These are phyloP conservation scores for Lizonia empirigonia DNA, from an alignment of 2,329 filamentous ascomycete species.

Conservation along the genomic window DNA sequence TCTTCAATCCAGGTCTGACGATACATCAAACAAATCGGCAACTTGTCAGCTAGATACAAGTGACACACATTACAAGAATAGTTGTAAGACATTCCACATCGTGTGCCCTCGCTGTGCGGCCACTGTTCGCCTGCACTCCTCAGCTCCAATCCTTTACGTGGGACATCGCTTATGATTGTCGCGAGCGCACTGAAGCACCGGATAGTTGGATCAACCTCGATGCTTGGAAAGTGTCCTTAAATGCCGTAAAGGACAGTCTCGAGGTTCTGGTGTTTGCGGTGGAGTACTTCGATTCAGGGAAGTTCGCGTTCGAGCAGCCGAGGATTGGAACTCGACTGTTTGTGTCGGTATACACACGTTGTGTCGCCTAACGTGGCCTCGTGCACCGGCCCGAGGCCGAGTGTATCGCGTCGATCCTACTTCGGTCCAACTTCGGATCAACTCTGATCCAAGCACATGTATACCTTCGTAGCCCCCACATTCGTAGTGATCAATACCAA, in stretches of 20 bases:
- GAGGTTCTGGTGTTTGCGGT: constrained; percentile 27
- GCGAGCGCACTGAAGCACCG: constrained; percentile 4
- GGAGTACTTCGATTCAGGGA: constrained; percentile 28
- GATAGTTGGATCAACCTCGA: constrained; percentile 22
- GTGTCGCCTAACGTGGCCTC: no score
- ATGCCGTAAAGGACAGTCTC: constrained; percentile 16
- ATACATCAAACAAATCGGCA: not conserved
- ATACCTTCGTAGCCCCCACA: no score
- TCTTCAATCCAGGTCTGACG: not conserved
- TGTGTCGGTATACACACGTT: no score
- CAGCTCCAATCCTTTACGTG: constrained; percentile 32
- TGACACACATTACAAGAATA: constrained; percentile 29
- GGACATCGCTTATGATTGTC: constrained; percentile 29
- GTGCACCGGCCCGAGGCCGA: no score
- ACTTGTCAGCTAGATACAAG: constrained; percentile 1
- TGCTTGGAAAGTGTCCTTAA: constrained; percentile 25
- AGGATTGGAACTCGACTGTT: constrained; percentile 19
- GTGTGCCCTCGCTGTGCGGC: constrained; percentile 7
- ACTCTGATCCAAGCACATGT: no score
- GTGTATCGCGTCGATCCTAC: no score
- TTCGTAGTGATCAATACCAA: no score
- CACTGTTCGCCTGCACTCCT: constrained; percentile 21
- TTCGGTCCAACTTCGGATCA: no score
- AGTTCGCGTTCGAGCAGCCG: constrained; percentile 31
- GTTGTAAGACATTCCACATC: constrained; percentile 26